Evolutionary conservation across 1,284 basidiomycete genomes (phyloP).

Genomic region (Wolfiporia cocos): DNA sequence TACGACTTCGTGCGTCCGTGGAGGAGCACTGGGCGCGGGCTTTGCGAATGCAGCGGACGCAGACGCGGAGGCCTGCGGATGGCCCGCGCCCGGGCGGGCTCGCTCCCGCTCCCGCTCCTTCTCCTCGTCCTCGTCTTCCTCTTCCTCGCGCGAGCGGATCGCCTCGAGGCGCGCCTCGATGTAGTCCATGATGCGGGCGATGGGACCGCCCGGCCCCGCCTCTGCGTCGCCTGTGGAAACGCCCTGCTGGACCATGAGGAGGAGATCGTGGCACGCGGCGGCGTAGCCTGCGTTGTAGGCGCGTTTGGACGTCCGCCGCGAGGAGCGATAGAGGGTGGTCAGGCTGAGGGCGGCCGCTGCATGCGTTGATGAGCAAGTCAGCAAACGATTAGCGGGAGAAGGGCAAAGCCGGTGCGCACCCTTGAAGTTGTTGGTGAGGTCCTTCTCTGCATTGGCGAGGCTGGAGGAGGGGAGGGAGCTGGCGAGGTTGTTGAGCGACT

Average conservation of each 20-base stretch:
- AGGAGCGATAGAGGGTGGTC: conserved; percentile 76
- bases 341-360: conserved; percentile 74
- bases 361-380: background rate
- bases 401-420: conserved; percentile 32
- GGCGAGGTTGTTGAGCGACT: conserved; percentile 70
- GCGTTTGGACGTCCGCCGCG: conserved; percentile 63
- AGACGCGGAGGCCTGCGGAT: conserved; percentile 1
- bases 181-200: conserved; percentile 76
- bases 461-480: conserved; percentile 63
- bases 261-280: conserved; percentile 68
- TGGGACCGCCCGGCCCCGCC: conserved; percentile 43
- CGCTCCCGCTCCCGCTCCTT: conserved; percentile 8
- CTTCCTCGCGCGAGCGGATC: conserved; percentile 61
- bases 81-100: conserved; percentile 10
- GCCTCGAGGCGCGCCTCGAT: conserved; percentile 58
- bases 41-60: background rate
- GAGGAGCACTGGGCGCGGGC: background rate
- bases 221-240: conserved; percentile 50
- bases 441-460: conserved; percentile 62
- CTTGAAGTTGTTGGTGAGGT: conserved; percentile 75
- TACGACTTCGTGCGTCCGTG: background rate
- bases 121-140: conserved; percentile 76
- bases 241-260: conserved; percentile 75
- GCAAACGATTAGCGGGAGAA: background rate
- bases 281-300: conserved; percentile 75